A percentile compares a stretch with the other conserved stretches of the same genome.
phyloP scores from a whole-genome alignment of 1,284 basidiomycete species.

The Malassezia furfur region DNA sequence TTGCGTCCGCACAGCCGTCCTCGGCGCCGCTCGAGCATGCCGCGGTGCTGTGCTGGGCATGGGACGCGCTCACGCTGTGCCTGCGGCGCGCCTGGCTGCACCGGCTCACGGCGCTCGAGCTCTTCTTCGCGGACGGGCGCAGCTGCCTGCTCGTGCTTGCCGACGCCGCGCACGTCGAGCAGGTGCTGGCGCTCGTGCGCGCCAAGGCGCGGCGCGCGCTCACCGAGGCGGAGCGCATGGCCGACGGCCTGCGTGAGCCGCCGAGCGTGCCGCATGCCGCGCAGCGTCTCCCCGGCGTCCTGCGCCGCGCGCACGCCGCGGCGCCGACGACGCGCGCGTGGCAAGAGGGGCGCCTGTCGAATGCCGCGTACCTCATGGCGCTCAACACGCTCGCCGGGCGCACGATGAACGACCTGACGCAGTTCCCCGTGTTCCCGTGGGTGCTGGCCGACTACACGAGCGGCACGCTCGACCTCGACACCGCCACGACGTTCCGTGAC shows the following conservation, averaged over 20 bases:
- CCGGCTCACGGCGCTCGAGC: slow-evolving; percentile 38
- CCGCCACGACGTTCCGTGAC: slow-evolving; percentile 64
- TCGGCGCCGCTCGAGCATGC: slow-evolving; percentile 42
- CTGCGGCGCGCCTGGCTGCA: slow-evolving; percentile 36
- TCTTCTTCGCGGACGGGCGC: slow-evolving; percentile 48
- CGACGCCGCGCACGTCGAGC: slow-evolving; percentile 22
- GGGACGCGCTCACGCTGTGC: slow-evolving; percentile 24
- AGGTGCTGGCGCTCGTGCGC: slow-evolving; percentile 28
- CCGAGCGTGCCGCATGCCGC: slow-evolving; percentile 15
- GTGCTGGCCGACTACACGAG: slow-evolving; percentile 77
- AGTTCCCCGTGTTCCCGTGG: slow-evolving; percentile 90
- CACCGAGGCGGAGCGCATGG: slow-evolving; percentile 24
- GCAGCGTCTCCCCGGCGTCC: slow-evolving; percentile 28
- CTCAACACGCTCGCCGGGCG: slow-evolving; percentile 47
- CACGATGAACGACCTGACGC: slow-evolving; percentile 62
- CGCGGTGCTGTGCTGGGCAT: slow-evolving; percentile 34
- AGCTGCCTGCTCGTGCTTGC: slow-evolving; percentile 43
- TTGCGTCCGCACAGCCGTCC: slow-evolving; percentile 50
- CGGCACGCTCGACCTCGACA: slow-evolving; percentile 61
- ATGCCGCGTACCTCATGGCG: slow-evolving; percentile 47
- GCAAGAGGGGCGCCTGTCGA: slow-evolving; percentile 38
- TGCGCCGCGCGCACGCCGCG: slow-evolving; percentile 23
- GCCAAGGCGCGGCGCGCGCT: slow-evolving; percentile 27
- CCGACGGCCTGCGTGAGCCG: slow-evolving; percentile 25
- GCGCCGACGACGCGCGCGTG: slow-evolving; percentile 41